Percentiles rank a stretch among this genome's conserved stretches.
Conservation (phyloP, 2,329 filamentous ascomycete species). For the Botryosphaeria dothidea region DNA sequence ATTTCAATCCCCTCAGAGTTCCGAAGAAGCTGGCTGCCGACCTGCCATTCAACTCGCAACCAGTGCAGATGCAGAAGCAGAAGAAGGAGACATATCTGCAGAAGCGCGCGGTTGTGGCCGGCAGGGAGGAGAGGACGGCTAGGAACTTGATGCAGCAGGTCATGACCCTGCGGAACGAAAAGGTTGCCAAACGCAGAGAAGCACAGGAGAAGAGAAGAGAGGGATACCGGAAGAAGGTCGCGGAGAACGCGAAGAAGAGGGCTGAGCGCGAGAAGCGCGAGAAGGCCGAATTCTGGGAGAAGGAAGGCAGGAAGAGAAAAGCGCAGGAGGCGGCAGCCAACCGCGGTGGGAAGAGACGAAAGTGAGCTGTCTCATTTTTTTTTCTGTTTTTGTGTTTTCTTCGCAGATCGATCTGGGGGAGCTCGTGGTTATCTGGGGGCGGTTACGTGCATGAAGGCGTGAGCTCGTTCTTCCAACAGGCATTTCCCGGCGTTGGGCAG, state of each 20-base stretch:
- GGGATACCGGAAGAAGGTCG: conserved; percentile 80
- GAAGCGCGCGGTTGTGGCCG: conserved; percentile 85
- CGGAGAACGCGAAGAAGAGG: conserved; percentile 81
- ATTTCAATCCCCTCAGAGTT: conserved; percentile 66
- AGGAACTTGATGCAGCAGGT: conserved; percentile 91
- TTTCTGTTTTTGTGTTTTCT: neutral
- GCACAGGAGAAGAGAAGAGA: conserved; percentile 88
- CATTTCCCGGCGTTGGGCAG: conserved; percentile 20
- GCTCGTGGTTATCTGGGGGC: conserved; percentile 16
- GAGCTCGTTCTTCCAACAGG: conserved; percentile 17
- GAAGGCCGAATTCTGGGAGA: conserved; percentile 87
- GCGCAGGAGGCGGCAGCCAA: conserved; percentile 46
- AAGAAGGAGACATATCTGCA: conserved; percentile 85
- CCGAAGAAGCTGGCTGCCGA: conserved; percentile 77
- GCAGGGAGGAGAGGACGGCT: conserved; percentile 82
- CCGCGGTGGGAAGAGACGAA: conserved; percentile 15
- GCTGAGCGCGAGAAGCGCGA: conserved; percentile 85
- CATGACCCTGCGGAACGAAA: conserved; percentile 86
- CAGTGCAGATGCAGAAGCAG: conserved; percentile 77
- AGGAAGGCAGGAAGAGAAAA: conserved; percentile 80
- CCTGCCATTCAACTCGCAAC: conserved; percentile 91
- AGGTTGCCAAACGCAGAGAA: conserved; percentile 75
- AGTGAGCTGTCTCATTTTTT: conserved; percentile 5
- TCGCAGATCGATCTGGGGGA: conserved; percentile 11
- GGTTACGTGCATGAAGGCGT: conserved; percentile 14